phyloP scores from a whole-genome alignment of 176 grass and related monocot species.

The Chrysopogon serrulatus region DNA sequence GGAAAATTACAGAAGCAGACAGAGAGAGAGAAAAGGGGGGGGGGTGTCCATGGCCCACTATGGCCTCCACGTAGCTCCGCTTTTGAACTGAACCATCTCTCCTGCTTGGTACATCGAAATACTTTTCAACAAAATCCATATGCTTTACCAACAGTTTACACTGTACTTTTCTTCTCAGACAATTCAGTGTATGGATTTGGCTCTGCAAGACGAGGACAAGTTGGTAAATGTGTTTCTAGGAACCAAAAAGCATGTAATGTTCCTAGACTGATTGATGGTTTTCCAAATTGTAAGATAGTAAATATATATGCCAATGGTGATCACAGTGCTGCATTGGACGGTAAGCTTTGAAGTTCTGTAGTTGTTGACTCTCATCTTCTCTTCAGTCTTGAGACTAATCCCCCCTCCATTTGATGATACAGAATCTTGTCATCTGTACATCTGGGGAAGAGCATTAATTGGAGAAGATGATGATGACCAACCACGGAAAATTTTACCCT shows the following conservation, averaged over 20 bases:
- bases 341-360: slow-evolving; percentile 35
- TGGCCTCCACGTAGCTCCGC: no score
- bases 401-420: neutral
- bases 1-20: no score
- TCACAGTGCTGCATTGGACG: slow-evolving; percentile 87
- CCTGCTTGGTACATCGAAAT: neutral
- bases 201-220: slow-evolving; percentile 72
- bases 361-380: neutral
- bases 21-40: no score
- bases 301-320: slow-evolving; percentile 87
- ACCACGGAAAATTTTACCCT: slow-evolving; percentile 38
- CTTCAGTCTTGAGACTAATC: slow-evolving; percentile 18
- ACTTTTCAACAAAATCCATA: neutral
- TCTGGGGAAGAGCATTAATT: slow-evolving; percentile 83
- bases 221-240: slow-evolving; percentile 49
- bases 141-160: neutral
- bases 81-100: neutral
- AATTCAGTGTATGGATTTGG: slow-evolving; percentile 81
- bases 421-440: slow-evolving; percentile 75
- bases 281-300: slow-evolving; percentile 49
- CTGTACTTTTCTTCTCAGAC: slow-evolving; percentile 38
- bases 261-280: slow-evolving; percentile 68
- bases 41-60: no score
- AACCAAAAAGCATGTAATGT: slow-evolving; percentile 46
- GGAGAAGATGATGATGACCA: slow-evolving; percentile 43